phyloP scores from a whole-genome alignment of 768 basidiomycete species.

The Tricholoma sp. region DNA sequence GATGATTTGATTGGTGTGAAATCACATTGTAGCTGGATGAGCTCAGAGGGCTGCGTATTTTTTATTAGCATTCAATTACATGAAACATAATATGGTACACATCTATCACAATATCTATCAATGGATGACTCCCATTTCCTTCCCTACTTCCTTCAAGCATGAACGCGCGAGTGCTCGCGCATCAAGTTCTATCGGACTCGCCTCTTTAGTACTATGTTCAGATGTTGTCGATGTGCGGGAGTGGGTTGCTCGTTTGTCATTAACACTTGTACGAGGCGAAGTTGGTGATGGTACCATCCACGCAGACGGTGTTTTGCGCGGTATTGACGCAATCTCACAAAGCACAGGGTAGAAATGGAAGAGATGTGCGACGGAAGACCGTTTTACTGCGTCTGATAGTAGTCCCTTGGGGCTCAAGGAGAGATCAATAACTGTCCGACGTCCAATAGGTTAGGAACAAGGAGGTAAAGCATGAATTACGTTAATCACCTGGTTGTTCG shows the following conservation, averaged over 20 bases:
- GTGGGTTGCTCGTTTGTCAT: conserved; percentile 9
- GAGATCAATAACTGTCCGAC: conserved; percentile 34
- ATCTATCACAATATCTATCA: conserved; percentile 1
- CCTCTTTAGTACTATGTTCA: conserved; percentile 16
- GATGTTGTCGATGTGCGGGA: conserved; percentile 1
- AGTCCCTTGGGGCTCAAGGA: conserved; percentile 45
- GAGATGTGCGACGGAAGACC: conserved; percentile 76
- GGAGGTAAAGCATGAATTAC: not conserved
- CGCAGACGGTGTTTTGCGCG: conserved; percentile 59
- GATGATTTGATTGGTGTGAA: too few species aligned
- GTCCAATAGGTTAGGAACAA: not conserved
- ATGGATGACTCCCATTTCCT: conserved; percentile 56
- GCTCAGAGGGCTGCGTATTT: not conserved
- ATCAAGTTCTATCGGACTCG: conserved; percentile 47
- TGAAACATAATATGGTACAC: not conserved
- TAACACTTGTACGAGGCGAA: conserved; percentile 1
- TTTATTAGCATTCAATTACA: not conserved
- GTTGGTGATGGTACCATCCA: conserved; percentile 42
- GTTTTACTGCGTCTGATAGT: conserved; percentile 65
- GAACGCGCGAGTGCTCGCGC: conserved; percentile 60
- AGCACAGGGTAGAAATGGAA: conserved; percentile 83
- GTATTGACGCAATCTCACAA: conserved; percentile 73
- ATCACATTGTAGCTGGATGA: too few species aligned
- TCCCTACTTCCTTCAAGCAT: conserved; percentile 65
- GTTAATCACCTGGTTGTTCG: conserved; percentile 50